phyloP scores from a whole-genome alignment of 2,329 filamentous ascomycete genomes.

The Thyridium curvatum region DNA sequence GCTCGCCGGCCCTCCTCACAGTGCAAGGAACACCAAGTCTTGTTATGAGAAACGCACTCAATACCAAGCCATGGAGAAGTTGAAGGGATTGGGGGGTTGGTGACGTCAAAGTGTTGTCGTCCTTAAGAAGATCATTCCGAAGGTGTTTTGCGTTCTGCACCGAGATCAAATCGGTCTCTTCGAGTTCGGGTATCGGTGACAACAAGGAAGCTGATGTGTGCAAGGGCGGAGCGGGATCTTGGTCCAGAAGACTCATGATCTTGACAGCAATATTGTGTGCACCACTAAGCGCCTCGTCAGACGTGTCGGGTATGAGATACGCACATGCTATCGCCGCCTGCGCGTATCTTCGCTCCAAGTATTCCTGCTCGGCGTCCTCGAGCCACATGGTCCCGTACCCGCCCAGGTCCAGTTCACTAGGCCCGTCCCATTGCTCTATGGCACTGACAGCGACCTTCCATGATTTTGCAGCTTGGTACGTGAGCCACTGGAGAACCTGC shows the following conservation, averaged over 20 bases:
- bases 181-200: conserved; percentile 28
- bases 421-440: conserved; percentile 68
- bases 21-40: conserved; percentile 42
- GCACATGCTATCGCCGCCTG: conserved; percentile 61
- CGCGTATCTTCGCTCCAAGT: conserved; percentile 59
- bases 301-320: conserved; percentile 58
- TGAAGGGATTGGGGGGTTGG: conserved; percentile 36
- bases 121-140: conserved; percentile 47
- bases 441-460: conserved; percentile 58
- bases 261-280: conserved; percentile 56
- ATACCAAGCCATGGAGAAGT: conserved; percentile 56
- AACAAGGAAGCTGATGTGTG: conserved; percentile 40
- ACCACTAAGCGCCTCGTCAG: conserved; percentile 49
- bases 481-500: conserved; percentile 61
- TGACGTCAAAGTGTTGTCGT: conserved; percentile 58
- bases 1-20: conserved; percentile 50
- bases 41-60: conserved; percentile 52
- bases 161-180: conserved; percentile 16
- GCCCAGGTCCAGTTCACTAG: conserved; percentile 62
- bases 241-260: conserved; percentile 53
- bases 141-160: conserved; percentile 36
- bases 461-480: conserved; percentile 48
- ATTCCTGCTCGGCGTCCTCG: conserved; percentile 51
- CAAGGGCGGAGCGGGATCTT: conserved; percentile 48
- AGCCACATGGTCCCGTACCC: conserved; percentile 51